Percentiles rank a stretch among this genome's conserved stretches.
These are phyloP conservation scores for Pulveroboletus frians DNA, from an alignment of 768 basidiomycete genomes.

Conservation along the genomic window DNA sequence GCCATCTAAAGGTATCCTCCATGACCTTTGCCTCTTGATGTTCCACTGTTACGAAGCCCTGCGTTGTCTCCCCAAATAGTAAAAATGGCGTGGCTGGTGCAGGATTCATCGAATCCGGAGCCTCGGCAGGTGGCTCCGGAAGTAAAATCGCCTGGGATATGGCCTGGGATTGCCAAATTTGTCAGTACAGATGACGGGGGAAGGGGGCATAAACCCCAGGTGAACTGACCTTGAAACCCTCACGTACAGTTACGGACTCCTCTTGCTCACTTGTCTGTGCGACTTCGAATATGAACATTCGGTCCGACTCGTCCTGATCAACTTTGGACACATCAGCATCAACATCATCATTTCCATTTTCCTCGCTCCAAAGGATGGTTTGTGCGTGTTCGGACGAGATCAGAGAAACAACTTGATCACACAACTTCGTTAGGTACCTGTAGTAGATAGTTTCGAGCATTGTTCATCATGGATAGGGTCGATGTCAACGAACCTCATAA, in stretches of 20 bases:
- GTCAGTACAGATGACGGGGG: constrained; percentile 6
- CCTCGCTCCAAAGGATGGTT: constrained; percentile 41
- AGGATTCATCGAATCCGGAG: constrained; percentile 2
- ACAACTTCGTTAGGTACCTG: constrained; percentile 56
- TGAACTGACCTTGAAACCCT: constrained; percentile 39
- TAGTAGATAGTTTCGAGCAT: not conserved
- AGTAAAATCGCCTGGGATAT: not conserved
- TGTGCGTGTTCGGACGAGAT: constrained; percentile 44
- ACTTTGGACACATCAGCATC: constrained; percentile 12
- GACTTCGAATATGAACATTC: constrained; percentile 54
- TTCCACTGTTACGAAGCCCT: constrained; percentile 37
- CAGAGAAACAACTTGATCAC: constrained; percentile 48
- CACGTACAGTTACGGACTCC: constrained; percentile 39
- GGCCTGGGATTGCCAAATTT: constrained; percentile 12
- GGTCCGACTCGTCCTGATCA: constrained; percentile 40
- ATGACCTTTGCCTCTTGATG: constrained; percentile 13
- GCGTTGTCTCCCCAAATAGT: constrained; percentile 36
- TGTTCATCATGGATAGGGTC: not conserved
- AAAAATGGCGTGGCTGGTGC: constrained; percentile 24
- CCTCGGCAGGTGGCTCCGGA: constrained; percentile 6
- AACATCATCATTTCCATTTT: constrained; percentile 21
- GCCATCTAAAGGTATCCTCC: not conserved
- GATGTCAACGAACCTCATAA: constrained; percentile 44
- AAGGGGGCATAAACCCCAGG: constrained; percentile 12
- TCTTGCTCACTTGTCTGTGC: constrained; percentile 54